Percentiles rank a stretch among this genome's conserved stretches.
phyloP scores from a whole-genome alignment of 441 rosid genomes.

The Populus hybrid region DNA sequence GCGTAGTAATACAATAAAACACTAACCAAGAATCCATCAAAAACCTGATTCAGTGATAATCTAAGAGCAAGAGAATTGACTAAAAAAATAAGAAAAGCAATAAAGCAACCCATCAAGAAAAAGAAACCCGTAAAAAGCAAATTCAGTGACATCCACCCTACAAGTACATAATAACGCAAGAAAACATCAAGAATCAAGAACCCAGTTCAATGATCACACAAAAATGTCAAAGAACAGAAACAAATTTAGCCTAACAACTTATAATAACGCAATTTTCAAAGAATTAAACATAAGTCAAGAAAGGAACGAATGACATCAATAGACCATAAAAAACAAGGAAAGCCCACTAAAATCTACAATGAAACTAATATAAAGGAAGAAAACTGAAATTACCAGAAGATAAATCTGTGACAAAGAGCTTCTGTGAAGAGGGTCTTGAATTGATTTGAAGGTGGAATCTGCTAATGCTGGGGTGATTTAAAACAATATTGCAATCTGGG shows the following conservation, averaged over 20 bases:
- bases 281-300: neutral
- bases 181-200: no score
- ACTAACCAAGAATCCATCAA: neutral
- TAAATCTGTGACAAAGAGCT: constrained; percentile 69
- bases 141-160: neutral
- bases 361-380: neutral
- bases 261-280: neutral
- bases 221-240: neutral
- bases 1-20: neutral
- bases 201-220: neutral
- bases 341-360: neutral
- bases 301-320: neutral
- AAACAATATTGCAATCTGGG: constrained; percentile 71
- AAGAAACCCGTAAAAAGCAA: neutral
- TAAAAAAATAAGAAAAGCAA: neutral
- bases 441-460: constrained; percentile 77
- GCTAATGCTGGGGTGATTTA: constrained; percentile 91
- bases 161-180: no score
- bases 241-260: neutral
- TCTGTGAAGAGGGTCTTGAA: constrained; percentile 43
- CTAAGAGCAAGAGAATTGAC: neutral
- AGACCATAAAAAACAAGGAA: constrained; percentile 4
- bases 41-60: neutral
- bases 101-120: neutral
- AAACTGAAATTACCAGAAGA: constrained; percentile 56